Conservation (phyloP, 495 filamentous ascomycete species). For the Corynascus novoguineensis region DNA sequence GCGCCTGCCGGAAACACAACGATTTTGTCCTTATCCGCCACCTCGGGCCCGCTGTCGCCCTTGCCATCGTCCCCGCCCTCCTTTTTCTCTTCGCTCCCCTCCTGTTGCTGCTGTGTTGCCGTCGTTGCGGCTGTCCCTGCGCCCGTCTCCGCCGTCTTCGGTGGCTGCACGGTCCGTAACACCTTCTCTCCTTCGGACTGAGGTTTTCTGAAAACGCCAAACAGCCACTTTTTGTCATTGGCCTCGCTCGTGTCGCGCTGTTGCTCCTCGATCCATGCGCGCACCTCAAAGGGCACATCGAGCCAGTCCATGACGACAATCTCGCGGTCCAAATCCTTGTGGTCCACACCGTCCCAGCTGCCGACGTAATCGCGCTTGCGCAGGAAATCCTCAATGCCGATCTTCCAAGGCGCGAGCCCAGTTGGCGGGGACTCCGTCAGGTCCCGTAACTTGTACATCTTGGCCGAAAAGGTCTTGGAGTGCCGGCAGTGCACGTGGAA, state of each 20-base stretch:
- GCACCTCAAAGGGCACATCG: conserved; percentile 26
- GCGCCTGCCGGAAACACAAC: conserved; percentile 31
- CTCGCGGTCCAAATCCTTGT: conserved; percentile 30
- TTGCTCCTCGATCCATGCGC: conserved; percentile 33
- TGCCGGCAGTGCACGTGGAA: conserved; percentile 29
- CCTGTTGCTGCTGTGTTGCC: too few relatives aligned
- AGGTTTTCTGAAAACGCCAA: conserved; percentile 30
- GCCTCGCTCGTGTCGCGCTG: conserved; percentile 12
- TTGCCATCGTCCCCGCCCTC: neutral
- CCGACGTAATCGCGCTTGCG: conserved; percentile 21
- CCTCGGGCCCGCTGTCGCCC: neutral
- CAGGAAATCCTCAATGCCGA: conserved; percentile 26
- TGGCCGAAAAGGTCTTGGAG: conserved; percentile 23
- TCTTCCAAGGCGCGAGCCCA: conserved; percentile 26
- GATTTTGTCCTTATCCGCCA: conserved; percentile 31
- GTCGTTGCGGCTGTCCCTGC: too few relatives aligned
- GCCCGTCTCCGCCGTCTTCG: conserved; percentile 3
- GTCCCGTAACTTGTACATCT: conserved; percentile 30
- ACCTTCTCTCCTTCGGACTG: conserved; percentile 20
- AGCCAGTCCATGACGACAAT: conserved; percentile 32
- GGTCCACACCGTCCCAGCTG: conserved; percentile 34
- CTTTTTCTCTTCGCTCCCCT: neutral
- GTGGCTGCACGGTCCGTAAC: conserved; percentile 12
- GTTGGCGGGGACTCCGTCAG: conserved; percentile 17
- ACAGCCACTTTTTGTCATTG: conserved; percentile 24